These are phyloP conservation scores for Ajuga chamaepitys DNA, from an alignment of 257 asterid genomes.

Conservation along the genomic window DNA sequence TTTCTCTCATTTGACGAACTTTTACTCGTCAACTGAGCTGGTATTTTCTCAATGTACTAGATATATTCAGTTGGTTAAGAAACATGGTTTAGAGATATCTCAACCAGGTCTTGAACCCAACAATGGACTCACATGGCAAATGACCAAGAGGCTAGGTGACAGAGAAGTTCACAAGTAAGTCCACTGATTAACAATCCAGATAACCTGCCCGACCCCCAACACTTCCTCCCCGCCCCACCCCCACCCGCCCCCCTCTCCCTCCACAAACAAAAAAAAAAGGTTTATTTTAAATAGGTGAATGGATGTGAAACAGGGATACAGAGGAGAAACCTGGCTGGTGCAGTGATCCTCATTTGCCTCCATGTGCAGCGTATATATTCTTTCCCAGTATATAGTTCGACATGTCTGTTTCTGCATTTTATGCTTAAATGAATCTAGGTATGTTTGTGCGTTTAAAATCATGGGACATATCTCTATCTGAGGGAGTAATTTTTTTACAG, in stretches of 20 bases:
- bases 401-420: conserved; percentile 6
- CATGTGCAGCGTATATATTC: conserved; percentile 90
- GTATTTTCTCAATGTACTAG: conserved; percentile 28
- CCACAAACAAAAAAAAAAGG: background rate
- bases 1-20: background rate
- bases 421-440: background rate
- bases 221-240: background rate
- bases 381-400: conserved; percentile 4
- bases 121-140: conserved; percentile 95
- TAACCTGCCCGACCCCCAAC: background rate
- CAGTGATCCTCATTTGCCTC: conserved; percentile 92
- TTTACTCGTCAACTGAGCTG: conserved; percentile 3
- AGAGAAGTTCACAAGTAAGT: conserved; percentile 93
- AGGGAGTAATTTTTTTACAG: background rate
- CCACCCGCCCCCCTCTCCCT: background rate
- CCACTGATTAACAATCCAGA: conserved; percentile 4
- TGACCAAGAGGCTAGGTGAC: conserved; percentile 97
- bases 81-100: conserved; percentile 89
- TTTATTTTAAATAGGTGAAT: background rate
- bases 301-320: conserved; percentile 59
- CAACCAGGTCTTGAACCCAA: conserved; percentile 99
- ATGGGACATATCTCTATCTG: background rate
- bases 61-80: conserved; percentile 76
- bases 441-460: background rate
- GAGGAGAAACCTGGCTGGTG: conserved; percentile 99